Base-by-base conservation (phyloP, 345 rosid species). In the Linum trigynum region DNA sequence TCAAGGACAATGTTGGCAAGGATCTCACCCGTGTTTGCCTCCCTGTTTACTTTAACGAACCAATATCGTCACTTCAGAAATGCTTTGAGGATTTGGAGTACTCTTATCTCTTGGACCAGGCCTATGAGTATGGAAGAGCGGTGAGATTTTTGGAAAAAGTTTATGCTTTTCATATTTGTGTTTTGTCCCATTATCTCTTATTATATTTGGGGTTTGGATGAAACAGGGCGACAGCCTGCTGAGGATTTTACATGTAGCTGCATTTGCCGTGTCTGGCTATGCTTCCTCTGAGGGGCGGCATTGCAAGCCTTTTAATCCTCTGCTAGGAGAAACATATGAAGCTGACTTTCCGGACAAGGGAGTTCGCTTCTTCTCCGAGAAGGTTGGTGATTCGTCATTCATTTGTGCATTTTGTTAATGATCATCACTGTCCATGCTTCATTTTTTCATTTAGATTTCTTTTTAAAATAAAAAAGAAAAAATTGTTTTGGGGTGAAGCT, bases 271-370 rank as follows among this genome's bases (percentile, higher is more conserved):
- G 64, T 94, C 99, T 69, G 99, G 96, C 41, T 94, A 94, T 72
- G 95, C 97, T 72, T 90, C 96, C 45, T 82, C 99, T 16, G 91
- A 90, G 75, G 92, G 97, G 48, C 83, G 99, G 35, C 95, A 86
- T 41, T 90, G 99, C 76, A 94, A 94, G 81, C 99, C 99, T n/a
- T 94, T 92, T 68, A 92, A 92, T 67, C 98, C 96, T 76, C 78
- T 92, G 70, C 83, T 92, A 35, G 98, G 98, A 76, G 98, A 92
- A 84, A 92, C 98, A 40, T 92, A 85, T 67, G 98, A 90, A 81
- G 98, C 97, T 17, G 94, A 92, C 72, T 92, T 69, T 81, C 94
- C 92, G 56, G 98, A 92, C 61, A 83, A 74, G 74, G 98, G 97
- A 68, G 78, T 92, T 63, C 90, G 86, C 39, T 92, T 92, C 86